Percentiles rank a stretch among this genome's conserved stretches.
These are phyloP conservation scores for Aspergillus cejpii DNA, from an alignment of 2,329 filamentous ascomycete genomes.

Conservation along the genomic window DNA sequence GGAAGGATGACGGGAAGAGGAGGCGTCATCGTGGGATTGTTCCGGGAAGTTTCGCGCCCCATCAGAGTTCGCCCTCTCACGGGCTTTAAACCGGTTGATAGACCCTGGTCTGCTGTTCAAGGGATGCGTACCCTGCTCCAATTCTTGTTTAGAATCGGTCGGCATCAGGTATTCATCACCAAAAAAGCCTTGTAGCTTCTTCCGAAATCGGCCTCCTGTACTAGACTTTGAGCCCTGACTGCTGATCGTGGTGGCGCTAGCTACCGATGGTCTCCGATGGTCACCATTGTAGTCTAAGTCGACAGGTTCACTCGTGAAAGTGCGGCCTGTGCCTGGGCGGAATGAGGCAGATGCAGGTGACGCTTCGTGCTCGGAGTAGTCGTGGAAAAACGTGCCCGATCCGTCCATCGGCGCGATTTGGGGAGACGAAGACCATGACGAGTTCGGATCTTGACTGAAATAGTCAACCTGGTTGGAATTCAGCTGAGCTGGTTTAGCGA, in stretches of 20 bases:
- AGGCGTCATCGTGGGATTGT: constrained; percentile 45
- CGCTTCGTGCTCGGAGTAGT: constrained; percentile 35
- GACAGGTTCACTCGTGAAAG: constrained; percentile 53
- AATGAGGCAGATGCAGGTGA: constrained; percentile 64
- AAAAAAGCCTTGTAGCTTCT: constrained; percentile 86
- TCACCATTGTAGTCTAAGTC: constrained; percentile 59
- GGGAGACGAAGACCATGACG: constrained; percentile 27
- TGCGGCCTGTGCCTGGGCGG: constrained; percentile 51
- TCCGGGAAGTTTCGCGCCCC: constrained; percentile 54
- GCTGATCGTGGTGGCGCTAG: constrained; percentile 79
- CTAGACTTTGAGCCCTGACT: constrained; percentile 74
- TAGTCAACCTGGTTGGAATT: constrained; percentile 18
- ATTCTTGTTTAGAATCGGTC: constrained; percentile 55
- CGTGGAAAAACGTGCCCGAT: constrained; percentile 35
- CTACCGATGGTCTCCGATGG: constrained; percentile 76
- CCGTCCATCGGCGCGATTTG: constrained; percentile 23
- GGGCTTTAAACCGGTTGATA: constrained; percentile 51
- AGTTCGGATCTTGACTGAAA: constrained; percentile 24
- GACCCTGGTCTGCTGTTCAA: constrained; percentile 22
- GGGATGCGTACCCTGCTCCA: constrained; percentile 58
- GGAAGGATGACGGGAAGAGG: constrained; percentile 65
- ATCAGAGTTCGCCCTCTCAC: constrained; percentile 78
- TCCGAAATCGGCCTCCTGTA: constrained; percentile 61
- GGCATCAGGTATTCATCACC: constrained; percentile 75
- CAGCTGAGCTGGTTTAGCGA: constrained; percentile 19